phyloP scores from a whole-genome alignment of 2,329 filamentous ascomycete genomes.

The Mariannaea elegans region DNA sequence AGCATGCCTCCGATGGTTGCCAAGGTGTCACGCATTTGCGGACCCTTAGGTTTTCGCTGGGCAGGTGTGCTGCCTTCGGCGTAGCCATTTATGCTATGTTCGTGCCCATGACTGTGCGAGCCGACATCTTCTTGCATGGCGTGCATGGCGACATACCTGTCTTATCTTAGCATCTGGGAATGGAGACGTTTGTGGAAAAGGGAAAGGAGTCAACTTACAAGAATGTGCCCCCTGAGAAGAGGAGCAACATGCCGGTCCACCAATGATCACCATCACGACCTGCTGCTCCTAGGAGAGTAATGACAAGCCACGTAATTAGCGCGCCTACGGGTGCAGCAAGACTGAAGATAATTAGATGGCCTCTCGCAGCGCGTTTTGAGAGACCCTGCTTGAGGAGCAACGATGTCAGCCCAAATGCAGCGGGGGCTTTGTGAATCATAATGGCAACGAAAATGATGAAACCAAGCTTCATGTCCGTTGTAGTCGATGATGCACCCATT shows the following conservation, averaged over 20 bases:
- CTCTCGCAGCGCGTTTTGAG: conserved; percentile 83
- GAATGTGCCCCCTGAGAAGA: conserved; percentile 98
- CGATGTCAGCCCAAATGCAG: conserved; percentile 92
- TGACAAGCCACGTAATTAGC: conserved; percentile 81
- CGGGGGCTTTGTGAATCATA: conserved; percentile 96
- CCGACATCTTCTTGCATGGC: conserved; percentile 85
- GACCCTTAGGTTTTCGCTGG: conserved; percentile 62
- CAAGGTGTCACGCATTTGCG: conserved; percentile 73
- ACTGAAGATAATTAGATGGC: conserved; percentile 90
- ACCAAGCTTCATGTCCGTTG: conserved; percentile 77
- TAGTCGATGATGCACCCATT: conserved; percentile 87
- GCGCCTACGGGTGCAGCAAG: conserved; percentile 89
- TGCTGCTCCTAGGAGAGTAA: conserved; percentile 75
- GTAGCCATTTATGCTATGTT: conserved; percentile 66
- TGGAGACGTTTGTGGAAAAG: neutral
- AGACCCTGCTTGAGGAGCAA: conserved; percentile 90
- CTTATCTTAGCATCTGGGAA: conserved; percentile 24
- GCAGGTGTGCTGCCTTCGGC: conserved; percentile 54
- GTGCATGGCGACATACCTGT: conserved; percentile 96
- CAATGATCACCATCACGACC: conserved; percentile 72
- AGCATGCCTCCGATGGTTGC: conserved; percentile 81
- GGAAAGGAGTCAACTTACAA: conserved; percentile 66
- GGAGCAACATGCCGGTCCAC: conserved; percentile 89
- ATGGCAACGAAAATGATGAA: conserved; percentile 96
- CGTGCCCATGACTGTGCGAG: conserved; percentile 60